phyloP scores from a whole-genome alignment of 495 filamentous ascomycete genomes.

The Neurospora sp. region DNA sequence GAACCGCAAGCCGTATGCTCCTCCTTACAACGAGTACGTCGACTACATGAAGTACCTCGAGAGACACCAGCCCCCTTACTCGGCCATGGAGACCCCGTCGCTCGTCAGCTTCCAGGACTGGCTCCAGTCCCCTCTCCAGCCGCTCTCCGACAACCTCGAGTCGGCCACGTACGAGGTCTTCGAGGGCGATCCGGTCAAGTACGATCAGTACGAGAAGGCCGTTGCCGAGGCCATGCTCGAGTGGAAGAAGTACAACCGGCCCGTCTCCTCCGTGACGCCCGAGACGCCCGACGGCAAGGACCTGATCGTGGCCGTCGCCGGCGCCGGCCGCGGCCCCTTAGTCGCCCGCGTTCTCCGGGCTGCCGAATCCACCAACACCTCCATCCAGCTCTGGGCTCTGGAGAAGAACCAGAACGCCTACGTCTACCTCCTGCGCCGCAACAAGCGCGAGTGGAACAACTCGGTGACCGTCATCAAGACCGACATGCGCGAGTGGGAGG shows the following conservation, averaged over 20 bases:
- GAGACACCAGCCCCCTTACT: conserved; percentile 58
- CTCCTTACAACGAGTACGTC: conserved; percentile 47
- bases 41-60: conserved; percentile 79
- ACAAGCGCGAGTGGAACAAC: conserved; percentile 63
- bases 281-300: conserved; percentile 37
- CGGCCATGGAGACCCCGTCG: conserved; percentile 35
- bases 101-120: conserved; percentile 67
- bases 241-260: conserved; percentile 60
- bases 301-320: conserved; percentile 85
- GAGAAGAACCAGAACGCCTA: conserved; percentile 99
- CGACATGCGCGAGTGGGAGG: conserved; percentile 95
- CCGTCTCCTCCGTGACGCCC: conserved; percentile 45
- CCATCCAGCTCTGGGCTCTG: conserved; percentile 78
- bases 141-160: conserved; percentile 90
- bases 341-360: conserved; percentile 78
- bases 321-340: conserved; percentile 83
- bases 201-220: conserved; percentile 86
- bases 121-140: conserved; percentile 87
- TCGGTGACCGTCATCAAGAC: conserved; percentile 81
- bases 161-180: conserved; percentile 98
- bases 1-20: conserved; percentile 18
- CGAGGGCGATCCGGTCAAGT: conserved; percentile 96
- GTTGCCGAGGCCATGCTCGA: conserved; percentile 75
- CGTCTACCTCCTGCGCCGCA: conserved; percentile 80
- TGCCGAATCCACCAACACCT: conserved; percentile 61